These are phyloP conservation scores for Pythium coloratum DNA, from an alignment of 352 stramenopile species.

Conservation along the genomic window DNA sequence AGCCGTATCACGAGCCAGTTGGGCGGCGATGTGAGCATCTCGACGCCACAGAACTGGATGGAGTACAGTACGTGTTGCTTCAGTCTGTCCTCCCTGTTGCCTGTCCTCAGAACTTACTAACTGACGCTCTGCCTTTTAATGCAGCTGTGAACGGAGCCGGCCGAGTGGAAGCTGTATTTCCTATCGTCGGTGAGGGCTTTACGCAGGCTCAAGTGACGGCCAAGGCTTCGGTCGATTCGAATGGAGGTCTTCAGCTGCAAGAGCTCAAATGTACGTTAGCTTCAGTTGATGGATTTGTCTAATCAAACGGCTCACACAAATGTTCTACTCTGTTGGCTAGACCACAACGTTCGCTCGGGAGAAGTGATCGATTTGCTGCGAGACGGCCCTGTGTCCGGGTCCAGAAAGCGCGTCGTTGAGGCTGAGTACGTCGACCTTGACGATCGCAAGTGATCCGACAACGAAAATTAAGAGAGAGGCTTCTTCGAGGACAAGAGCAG, in stretches of 20 bases:
- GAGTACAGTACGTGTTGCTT: slow-evolving; percentile 59
- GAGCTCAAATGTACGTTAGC: slow-evolving; percentile 64
- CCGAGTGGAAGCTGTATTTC: slow-evolving; percentile 63
- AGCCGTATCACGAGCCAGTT: slow-evolving; percentile 48
- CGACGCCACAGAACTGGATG: slow-evolving; percentile 65
- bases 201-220: slow-evolving; percentile 46
- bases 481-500: no score
- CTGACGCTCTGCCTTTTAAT: background rate
- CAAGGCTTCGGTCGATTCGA: slow-evolving; percentile 49
- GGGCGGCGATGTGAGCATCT: slow-evolving; percentile 49
- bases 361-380: slow-evolving; percentile 70
- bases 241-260: slow-evolving; percentile 43
- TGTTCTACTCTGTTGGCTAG: slow-evolving; percentile 22
- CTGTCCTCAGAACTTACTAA: background rate
- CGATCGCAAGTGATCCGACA: slow-evolving; percentile 22
- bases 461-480: background rate
- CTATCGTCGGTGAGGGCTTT: slow-evolving; percentile 39
- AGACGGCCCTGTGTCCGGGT: slow-evolving; percentile 32
- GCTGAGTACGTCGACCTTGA: slow-evolving; percentile 73
- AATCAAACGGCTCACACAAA: background rate
- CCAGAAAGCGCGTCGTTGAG: slow-evolving; percentile 62
- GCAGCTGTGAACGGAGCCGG: slow-evolving; percentile 69
- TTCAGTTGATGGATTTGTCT: background rate
- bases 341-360: slow-evolving; percentile 53
- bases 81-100: background rate